These are phyloP conservation scores for Pisolithus orientalis DNA, from an alignment of 768 basidiomycete species.

Conservation along the genomic window DNA sequence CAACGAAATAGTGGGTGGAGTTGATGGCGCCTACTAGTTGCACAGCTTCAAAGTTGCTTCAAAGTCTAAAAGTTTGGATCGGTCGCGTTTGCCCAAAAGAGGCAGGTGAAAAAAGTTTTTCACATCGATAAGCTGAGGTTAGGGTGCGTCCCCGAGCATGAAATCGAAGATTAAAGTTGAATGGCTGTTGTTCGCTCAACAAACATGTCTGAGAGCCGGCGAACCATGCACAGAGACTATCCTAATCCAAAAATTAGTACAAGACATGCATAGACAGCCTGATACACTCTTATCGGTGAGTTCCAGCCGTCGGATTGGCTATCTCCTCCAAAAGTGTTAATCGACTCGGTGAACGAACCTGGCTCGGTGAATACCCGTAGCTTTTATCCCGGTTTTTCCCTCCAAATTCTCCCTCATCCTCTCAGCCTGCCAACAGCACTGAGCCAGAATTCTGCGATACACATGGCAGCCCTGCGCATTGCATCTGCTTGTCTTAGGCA, in stretches of 20 bases:
- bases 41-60: constrained; percentile 16
- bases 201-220: background rate
- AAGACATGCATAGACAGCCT: background rate
- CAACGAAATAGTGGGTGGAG: background rate
- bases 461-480: constrained; percentile 25
- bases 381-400: constrained; percentile 9
- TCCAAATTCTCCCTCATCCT: constrained; percentile 8
- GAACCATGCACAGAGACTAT: background rate
- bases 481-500: constrained; percentile 19
- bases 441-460: constrained; percentile 1
- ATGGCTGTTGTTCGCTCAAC: background rate
- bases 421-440: constrained; percentile 14
- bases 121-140: background rate
- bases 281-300: constrained; percentile 2
- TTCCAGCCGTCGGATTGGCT: constrained; percentile 12
- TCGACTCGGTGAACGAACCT: constrained; percentile 33
- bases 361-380: constrained; percentile 33
- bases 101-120: constrained; percentile 20
- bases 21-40: background rate
- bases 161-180: constrained; percentile 1
- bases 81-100: constrained; percentile 7
- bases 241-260: background rate
- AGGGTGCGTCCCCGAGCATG: constrained; percentile 22
- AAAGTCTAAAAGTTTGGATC: constrained; percentile 15
- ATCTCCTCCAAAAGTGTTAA: constrained; percentile 24